phyloP scores from a whole-genome alignment of 306 rosid genomes.

The Vachellia pachyceras region DNA sequence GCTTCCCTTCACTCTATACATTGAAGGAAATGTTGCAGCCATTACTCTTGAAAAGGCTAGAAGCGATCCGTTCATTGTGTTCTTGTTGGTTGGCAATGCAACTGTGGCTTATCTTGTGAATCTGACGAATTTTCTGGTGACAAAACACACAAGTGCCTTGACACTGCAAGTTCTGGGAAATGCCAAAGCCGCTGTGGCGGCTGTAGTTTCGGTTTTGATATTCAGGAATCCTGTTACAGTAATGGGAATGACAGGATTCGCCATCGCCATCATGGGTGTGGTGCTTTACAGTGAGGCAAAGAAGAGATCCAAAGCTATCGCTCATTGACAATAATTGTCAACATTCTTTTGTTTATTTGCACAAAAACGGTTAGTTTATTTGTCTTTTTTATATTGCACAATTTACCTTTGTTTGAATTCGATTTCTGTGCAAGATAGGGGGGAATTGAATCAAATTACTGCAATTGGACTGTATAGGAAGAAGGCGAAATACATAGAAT shows the following conservation, averaged over 20 bases:
- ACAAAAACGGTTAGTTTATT: conserved; percentile 14
- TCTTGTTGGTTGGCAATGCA: conserved; percentile 79
- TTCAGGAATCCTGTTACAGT: conserved; percentile 85
- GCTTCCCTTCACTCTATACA: conserved; percentile 75
- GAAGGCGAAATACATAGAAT: conserved; percentile 22
- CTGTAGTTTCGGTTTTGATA: conserved; percentile 88
- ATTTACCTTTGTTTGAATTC: conserved; percentile 32
- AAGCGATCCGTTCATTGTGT: conserved; percentile 62
- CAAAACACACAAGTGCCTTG: conserved; percentile 91
- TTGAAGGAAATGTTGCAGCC: conserved; percentile 75
- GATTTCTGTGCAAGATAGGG: conserved; percentile 4
- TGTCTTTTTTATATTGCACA: conserved; percentile 3
- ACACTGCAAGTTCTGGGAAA: conserved; percentile 92
- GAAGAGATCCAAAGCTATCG: conserved; percentile 78
- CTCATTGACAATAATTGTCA: conserved; percentile 42
- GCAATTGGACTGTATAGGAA: conserved; percentile 46
- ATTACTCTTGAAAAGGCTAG: conserved; percentile 61
- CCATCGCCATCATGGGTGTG: conserved; percentile 82
- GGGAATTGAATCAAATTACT: conserved; percentile 35
- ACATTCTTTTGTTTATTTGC: conserved; percentile 12
- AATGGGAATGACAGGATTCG: conserved; percentile 89
- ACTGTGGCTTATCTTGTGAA: conserved; percentile 96
- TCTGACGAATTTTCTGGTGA: conserved; percentile 82
- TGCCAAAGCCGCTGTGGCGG: conserved; percentile 93
- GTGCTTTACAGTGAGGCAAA: conserved; percentile 92